Conservation (phyloP, 1,284 basidiomycete species). For the Heterobasidion occidentale region DNA sequence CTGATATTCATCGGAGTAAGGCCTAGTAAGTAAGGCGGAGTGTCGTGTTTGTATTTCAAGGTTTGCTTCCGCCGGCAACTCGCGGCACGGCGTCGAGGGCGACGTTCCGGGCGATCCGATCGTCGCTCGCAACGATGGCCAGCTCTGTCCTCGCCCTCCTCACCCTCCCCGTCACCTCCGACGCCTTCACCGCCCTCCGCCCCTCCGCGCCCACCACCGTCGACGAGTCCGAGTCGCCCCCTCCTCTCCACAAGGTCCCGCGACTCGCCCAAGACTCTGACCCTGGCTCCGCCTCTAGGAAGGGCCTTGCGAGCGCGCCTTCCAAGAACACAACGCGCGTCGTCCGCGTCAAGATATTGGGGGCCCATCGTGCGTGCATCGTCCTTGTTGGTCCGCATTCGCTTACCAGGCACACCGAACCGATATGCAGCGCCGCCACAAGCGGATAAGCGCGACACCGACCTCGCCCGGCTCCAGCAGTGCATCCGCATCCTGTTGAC, state of each 20-base stretch:
- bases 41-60: no score
- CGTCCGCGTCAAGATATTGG: constrained; percentile 1
- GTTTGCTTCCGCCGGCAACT: no score
- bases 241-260: constrained; percentile 59
- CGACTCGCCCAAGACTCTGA: constrained; percentile 57
- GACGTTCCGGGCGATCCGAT: no score
- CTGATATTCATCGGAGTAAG: no score
- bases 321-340: not conserved
- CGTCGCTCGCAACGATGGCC: not conserved
- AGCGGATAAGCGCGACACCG: constrained; percentile 11
- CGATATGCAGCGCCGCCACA: constrained; percentile 11
- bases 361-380: not conserved
- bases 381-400: not conserved
- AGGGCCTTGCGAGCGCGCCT: constrained; percentile 11
- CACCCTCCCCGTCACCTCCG: constrained; percentile 43
- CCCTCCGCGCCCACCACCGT: constrained; percentile 19
- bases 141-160: constrained; percentile 24
- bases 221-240: constrained; percentile 37
- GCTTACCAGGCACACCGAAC: not conserved
- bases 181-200: constrained; percentile 39
- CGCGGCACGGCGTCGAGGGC: no score
- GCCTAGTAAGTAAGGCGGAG: no score
- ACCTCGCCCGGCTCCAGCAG: constrained; percentile 26
- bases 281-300: constrained; percentile 50
- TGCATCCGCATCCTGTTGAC: constrained; percentile 38